phyloP scores from a whole-genome alignment of 805 yeast genomes.

The Ogataea dorogensis region DNA sequence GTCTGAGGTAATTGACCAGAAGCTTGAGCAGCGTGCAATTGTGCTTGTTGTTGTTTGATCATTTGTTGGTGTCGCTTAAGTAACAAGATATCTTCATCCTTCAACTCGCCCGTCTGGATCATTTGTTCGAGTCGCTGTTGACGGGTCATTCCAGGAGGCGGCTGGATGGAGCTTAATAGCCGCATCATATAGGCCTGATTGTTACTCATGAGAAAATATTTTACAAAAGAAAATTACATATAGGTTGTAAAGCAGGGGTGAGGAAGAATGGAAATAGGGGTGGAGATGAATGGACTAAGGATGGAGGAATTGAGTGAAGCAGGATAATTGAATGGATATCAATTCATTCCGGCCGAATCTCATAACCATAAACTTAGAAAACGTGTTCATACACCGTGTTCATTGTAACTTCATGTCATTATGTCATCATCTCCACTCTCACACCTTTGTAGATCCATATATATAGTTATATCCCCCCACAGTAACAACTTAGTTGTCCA shows the following conservation, averaged over 20 bases:
- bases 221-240: constrained; percentile 4
- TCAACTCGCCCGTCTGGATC: constrained; percentile 32
- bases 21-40: constrained; percentile 23
- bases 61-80: constrained; percentile 34
- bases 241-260: constrained; percentile 3
- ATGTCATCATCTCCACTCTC: too few relatives aligned
- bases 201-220: constrained; percentile 9
- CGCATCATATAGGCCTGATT: constrained; percentile 29
- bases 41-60: constrained; percentile 29
- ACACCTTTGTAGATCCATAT: too few relatives aligned
- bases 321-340: too few relatives aligned
- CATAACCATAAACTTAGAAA: too few relatives aligned
- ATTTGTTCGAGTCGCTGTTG: constrained; percentile 34
- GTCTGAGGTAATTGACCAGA: constrained; percentile 15
- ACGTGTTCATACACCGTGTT: too few relatives aligned
- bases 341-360: too few relatives aligned
- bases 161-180: constrained; percentile 31
- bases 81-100: constrained; percentile 31
- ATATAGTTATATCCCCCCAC: too few relatives aligned
- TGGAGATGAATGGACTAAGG: too few relatives aligned
- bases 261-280: neutral
- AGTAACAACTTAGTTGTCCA: too few relatives aligned
- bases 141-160: constrained; percentile 35
- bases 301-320: too few relatives aligned
- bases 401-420: too few relatives aligned